A percentile compares a stretch with the other conserved stretches of the same genome.
phyloP scores from a whole-genome alignment of 2,329 filamentous ascomycete genomes.

The Fusarium sp. region DNA sequence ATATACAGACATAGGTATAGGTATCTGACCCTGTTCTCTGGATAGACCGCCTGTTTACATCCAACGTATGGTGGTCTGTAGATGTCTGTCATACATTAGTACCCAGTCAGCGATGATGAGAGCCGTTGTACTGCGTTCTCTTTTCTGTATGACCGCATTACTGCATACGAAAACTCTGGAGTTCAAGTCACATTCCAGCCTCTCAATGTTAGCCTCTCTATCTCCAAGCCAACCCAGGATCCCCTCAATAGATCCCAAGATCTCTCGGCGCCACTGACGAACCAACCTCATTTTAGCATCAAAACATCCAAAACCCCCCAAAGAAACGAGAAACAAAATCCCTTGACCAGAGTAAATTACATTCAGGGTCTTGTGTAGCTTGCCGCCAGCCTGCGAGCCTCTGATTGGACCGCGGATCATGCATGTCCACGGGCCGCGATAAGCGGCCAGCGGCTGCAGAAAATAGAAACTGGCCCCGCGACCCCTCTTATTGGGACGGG shows the following conservation, averaged over 20 bases:
- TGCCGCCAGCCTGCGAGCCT: not conserved
- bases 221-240: not conserved
- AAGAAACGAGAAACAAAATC: slow-evolving; percentile 32
- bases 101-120: not conserved
- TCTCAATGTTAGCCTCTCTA: slow-evolving; percentile 3
- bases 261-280: slow-evolving; percentile 22
- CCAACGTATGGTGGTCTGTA: not conserved
- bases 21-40: not conserved
- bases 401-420: slow-evolving; percentile 33
- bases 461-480: slow-evolving; percentile 41
- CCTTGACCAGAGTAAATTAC: slow-evolving; percentile 14
- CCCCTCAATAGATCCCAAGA: slow-evolving; percentile 26
- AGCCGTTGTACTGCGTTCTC: not conserved
- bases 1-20: not conserved
- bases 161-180: not conserved
- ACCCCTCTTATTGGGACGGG: slow-evolving; percentile 13
- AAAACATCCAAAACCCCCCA: slow-evolving; percentile 14
- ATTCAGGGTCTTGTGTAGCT: not conserved
- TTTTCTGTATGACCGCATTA: not conserved
- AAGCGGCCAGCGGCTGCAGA: slow-evolving; percentile 44
- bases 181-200: not conserved
- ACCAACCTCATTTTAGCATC: slow-evolving; percentile 25
- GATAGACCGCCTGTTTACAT: not conserved
- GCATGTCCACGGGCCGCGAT: slow-evolving; percentile 33
- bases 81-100: not conserved